These are phyloP conservation scores for Sporothrix protearum DNA, from an alignment of 2,329 filamentous ascomycete species.

Conservation along the genomic window DNA sequence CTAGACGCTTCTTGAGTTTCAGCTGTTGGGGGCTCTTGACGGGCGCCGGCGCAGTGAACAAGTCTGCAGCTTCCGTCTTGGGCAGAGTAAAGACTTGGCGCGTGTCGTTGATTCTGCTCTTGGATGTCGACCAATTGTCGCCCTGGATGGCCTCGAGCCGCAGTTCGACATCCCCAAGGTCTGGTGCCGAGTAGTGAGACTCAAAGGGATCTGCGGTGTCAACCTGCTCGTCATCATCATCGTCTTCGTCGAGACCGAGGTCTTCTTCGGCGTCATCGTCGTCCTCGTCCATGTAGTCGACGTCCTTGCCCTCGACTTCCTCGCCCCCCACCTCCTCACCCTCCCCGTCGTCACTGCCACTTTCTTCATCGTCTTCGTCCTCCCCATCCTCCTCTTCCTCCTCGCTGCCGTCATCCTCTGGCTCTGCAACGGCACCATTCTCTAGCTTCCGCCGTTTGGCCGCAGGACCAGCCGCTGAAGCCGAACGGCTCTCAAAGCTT, in stretches of 20 bases:
- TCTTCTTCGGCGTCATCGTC: constrained; percentile 39
- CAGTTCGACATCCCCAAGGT: constrained; percentile 57
- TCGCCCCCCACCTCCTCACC: background rate
- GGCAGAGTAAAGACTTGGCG: constrained; percentile 50
- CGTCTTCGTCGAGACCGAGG: constrained; percentile 35
- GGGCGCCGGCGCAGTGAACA: constrained; percentile 35
- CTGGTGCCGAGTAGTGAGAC: constrained; percentile 67
- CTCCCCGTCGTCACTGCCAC: constrained; percentile 29
- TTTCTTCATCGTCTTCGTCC: constrained; percentile 20
- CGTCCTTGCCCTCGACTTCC: constrained; percentile 25
- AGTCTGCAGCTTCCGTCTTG: constrained; percentile 38
- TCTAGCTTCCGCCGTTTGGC: constrained; percentile 57
- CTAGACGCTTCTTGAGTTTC: constrained; percentile 69
- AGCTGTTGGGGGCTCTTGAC: constrained; percentile 45
- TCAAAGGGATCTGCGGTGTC: constrained; percentile 68
- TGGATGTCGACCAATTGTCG: constrained; percentile 50
- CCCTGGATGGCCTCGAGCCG: constrained; percentile 51
- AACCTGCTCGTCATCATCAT: constrained; percentile 50
- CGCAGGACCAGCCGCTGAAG: constrained; percentile 42
- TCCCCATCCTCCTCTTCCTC: background rate
- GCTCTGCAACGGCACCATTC: constrained; percentile 32
- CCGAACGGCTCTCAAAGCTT: constrained; percentile 48
- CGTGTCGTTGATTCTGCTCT: constrained; percentile 45
- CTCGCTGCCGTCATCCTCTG: background rate
- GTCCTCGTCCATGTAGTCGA: constrained; percentile 43